Evolutionary conservation across 2,329 filamentous ascomycete species (phyloP).

Genomic region (Nectriaceae sp.): DNA sequence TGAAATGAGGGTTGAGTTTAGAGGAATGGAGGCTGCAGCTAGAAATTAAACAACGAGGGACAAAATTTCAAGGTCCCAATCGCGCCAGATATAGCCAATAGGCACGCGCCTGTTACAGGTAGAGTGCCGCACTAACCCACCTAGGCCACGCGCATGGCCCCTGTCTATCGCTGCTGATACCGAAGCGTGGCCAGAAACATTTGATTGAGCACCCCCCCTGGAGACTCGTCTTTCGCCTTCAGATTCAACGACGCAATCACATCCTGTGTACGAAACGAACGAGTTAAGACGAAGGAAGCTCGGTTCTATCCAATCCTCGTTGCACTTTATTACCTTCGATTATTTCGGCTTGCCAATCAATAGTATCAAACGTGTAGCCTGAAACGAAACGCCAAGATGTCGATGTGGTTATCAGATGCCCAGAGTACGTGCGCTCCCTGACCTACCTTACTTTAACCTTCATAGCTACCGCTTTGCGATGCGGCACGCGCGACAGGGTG

Average conservation of each 20-base stretch:
- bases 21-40: slow-evolving; percentile 4
- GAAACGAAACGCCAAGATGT: slow-evolving; percentile 53
- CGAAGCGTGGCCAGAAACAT: background rate
- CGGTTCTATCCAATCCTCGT: no score
- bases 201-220: slow-evolving; percentile 4
- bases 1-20: no score
- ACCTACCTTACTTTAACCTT: no score
- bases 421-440: slow-evolving; percentile 76
- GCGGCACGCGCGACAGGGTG: slow-evolving; percentile 2
- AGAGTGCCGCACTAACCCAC: background rate
- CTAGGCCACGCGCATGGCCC: slow-evolving; percentile 15
- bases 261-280: background rate
- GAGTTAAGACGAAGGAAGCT: no score
- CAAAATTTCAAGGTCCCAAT: slow-evolving; percentile 26
- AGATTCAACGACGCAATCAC: background rate
- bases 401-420: slow-evolving; percentile 94
- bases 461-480: no score
- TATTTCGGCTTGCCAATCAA: no score
- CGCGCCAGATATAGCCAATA: slow-evolving; percentile 19
- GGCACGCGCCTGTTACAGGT: slow-evolving; percentile 12
- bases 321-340: no score
- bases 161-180: slow-evolving; percentile 18
- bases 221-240: background rate
- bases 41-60: slow-evolving; percentile 4
- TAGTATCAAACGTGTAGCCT: no score